Evolutionary conservation across 2,329 filamentous ascomycete species (phyloP).

Genomic region (Coniochaeta hoffmannii): DNA sequence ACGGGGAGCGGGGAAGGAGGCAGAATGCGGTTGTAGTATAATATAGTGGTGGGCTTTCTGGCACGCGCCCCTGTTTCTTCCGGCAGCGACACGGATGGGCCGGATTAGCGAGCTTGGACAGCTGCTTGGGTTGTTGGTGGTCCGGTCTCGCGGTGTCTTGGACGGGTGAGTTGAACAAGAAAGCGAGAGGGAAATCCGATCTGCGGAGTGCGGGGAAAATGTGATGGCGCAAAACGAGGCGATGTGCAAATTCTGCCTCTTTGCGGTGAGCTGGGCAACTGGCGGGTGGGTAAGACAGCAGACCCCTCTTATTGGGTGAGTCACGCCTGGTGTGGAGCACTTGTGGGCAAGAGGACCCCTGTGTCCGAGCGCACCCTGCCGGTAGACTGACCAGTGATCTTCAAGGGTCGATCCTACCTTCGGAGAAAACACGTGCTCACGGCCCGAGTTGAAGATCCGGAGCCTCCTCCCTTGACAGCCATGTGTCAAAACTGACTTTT

Average conservation of each 20-base stretch:
- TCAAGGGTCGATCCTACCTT: not conserved
- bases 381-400: too few relatives aligned
- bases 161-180: not conserved
- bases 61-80: not conserved
- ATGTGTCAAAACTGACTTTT: too few relatives aligned
- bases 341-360: not conserved
- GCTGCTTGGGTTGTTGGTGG: not conserved
- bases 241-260: not conserved
- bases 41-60: not conserved
- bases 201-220: constrained; percentile 3
- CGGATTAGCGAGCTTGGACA: not conserved
- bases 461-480: too few relatives aligned
- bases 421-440: too few relatives aligned
- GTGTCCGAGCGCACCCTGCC: not conserved
- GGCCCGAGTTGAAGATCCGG: too few relatives aligned
- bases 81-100: not conserved
- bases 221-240: not conserved
- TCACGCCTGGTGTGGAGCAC: not conserved
- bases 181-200: constrained; percentile 3
- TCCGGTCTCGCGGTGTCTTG: constrained; percentile 2
- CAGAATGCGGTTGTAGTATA: not conserved
- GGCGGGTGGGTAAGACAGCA: not conserved
- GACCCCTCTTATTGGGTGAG: not conserved
- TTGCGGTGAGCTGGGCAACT: not conserved
- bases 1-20: constrained; percentile 7